phyloP scores from a whole-genome alignment of 768 basidiomycete genomes.

The Panaeolus cyanescens region DNA sequence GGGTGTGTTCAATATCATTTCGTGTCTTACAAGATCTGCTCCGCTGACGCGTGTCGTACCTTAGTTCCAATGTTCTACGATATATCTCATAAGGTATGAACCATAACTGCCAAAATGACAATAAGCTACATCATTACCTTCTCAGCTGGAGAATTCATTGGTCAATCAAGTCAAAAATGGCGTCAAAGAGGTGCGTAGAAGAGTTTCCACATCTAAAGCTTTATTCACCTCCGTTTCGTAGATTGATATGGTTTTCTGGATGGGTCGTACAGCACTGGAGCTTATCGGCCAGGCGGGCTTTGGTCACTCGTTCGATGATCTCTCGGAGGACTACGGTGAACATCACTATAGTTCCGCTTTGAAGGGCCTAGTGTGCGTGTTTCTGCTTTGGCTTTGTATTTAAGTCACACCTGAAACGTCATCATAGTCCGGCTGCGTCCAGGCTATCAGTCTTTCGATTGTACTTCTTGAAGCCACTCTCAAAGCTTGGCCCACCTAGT shows the following conservation, averaged over 20 bases:
- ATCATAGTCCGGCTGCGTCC: conserved; percentile 14
- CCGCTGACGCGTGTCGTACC: conserved; percentile 11
- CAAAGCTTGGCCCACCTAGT: conserved; percentile 27
- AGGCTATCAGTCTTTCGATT: conserved; percentile 12
- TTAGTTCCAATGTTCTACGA: conserved; percentile 41
- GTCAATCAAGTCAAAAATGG: conserved; percentile 21
- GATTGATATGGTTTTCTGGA: conserved; percentile 35
- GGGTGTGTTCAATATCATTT: conserved; percentile 20
- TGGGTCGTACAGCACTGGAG: conserved; percentile 46
- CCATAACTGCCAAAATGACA: not conserved
- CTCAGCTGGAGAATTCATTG: conserved; percentile 26
- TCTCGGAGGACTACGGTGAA: conserved; percentile 27
- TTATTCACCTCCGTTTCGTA: conserved; percentile 5
- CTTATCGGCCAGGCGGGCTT: conserved; percentile 51
- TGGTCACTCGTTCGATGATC: conserved; percentile 41
- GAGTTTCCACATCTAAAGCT: not conserved
- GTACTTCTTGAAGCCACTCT: conserved; percentile 19
- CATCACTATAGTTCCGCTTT: conserved; percentile 33
- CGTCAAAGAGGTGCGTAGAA: conserved; percentile 24
- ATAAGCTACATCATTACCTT: not conserved
- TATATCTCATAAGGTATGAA: conserved; percentile 29
- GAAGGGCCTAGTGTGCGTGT: conserved; percentile 31
- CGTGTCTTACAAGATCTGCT: not conserved
- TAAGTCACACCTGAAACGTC: not conserved
- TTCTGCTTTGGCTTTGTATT: not conserved